These are phyloP conservation scores for Exophiala spinifera DNA, from an alignment of 2,329 filamentous ascomycete genomes.

Conservation along the genomic window DNA sequence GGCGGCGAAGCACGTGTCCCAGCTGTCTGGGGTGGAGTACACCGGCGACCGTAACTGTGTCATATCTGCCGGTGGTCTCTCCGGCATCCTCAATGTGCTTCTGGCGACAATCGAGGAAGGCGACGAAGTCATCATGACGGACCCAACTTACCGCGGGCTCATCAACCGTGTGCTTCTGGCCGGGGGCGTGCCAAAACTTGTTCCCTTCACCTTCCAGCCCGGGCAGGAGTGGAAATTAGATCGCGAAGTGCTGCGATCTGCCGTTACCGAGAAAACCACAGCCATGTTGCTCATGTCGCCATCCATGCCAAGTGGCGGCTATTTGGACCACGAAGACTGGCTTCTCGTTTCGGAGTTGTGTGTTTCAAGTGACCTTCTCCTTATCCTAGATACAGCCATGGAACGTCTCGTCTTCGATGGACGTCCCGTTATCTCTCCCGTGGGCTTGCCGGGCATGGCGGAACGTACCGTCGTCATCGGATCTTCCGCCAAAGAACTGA, in stretches of 20 bases:
- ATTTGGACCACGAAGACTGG: conserved; percentile 10
- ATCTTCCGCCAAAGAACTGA: conserved; percentile 16
- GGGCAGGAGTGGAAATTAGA: conserved; percentile 11
- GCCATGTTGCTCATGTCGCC: conserved; percentile 18
- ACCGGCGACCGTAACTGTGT: conserved; percentile 12
- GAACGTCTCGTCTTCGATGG: conserved; percentile 17
- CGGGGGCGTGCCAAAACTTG: conserved; percentile 11
- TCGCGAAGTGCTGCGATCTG: conserved; percentile 1
- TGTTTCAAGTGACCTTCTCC: conserved; percentile 11
- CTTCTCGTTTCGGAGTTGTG: conserved; percentile 11
- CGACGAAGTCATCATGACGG: conserved; percentile 15
- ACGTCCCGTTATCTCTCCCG: conserved; percentile 6
- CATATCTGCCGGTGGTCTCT: conserved; percentile 13
- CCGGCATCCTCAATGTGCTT: conserved; percentile 15
- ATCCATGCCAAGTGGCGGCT: conserved; percentile 14
- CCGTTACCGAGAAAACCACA: conserved; percentile 3
- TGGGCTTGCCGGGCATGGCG: conserved; percentile 13
- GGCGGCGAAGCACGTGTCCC: conserved; percentile 9
- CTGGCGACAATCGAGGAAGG: conserved; percentile 17
- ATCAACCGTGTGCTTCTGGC: conserved; percentile 17
- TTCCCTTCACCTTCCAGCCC: conserved; percentile 11
- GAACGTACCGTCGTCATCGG: conserved; percentile 12
- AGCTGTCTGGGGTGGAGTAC: conserved; percentile 5
- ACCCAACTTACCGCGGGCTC: conserved; percentile 10
- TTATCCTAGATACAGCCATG: conserved; percentile 17